These are phyloP conservation scores for Tricholoma flavovirens DNA, from an alignment of 768 basidiomycete genomes.

Conservation along the genomic window DNA sequence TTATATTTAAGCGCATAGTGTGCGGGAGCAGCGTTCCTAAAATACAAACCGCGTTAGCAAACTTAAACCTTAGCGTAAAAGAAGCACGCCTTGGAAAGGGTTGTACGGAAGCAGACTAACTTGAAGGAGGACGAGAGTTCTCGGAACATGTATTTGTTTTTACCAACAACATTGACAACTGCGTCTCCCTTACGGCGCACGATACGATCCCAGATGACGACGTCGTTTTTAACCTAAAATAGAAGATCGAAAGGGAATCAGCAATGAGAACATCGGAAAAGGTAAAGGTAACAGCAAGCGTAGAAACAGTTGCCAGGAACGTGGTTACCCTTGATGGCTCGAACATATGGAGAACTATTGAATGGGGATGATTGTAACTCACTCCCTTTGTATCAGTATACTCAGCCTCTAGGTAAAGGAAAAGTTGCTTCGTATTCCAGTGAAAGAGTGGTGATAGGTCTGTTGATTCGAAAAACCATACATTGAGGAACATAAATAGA, in stretches of 20 bases:
- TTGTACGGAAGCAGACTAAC: constrained; percentile 35
- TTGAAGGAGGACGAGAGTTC: constrained; percentile 71
- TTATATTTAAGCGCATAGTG: constrained; percentile 81
- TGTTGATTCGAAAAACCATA: constrained; percentile 22
- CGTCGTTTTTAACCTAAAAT: constrained; percentile 58
- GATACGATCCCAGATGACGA: constrained; percentile 92
- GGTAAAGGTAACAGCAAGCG: constrained; percentile 1
- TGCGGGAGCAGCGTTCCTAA: constrained; percentile 58
- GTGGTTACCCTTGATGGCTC: background rate
- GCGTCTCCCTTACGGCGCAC: constrained; percentile 77
- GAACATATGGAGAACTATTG: background rate
- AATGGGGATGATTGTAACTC: constrained; percentile 22
- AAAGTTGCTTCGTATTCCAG: constrained; percentile 97
- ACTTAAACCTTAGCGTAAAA: background rate
- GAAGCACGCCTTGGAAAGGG: background rate
- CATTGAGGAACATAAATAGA: background rate
- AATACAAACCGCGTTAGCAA: constrained; percentile 2
- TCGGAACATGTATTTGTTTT: constrained; percentile 82
- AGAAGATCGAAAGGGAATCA: constrained; percentile 9
- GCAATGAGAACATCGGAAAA: constrained; percentile 1
- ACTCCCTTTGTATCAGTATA: constrained; percentile 72
- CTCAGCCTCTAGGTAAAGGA: constrained; percentile 82
- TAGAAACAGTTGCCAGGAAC: background rate
- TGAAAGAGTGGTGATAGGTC: constrained; percentile 82
- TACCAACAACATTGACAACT: constrained; percentile 52